Evolutionary conservation across 176 grass and related monocot genomes (phyloP).

Genomic region (Zizania latifolia): DNA sequence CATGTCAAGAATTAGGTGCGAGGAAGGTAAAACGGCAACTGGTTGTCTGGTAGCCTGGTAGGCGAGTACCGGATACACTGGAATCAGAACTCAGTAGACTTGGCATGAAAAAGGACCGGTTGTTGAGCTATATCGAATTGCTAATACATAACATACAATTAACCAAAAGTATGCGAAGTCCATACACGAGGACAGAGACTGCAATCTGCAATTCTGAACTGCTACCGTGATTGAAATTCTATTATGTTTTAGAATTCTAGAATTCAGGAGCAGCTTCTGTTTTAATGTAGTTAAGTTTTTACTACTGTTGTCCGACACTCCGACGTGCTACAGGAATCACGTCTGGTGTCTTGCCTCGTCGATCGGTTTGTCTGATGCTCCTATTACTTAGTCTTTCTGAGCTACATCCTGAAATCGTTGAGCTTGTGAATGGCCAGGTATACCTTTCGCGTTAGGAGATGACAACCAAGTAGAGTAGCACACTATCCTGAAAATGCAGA

Average conservation of each 20-base stretch:
- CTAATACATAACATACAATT: not conserved
- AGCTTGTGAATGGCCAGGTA: not conserved
- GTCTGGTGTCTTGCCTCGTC: too few relatives aligned
- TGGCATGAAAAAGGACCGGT: constrained; percentile 28
- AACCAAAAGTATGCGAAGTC: constrained; percentile 12
- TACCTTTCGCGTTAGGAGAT: not conserved
- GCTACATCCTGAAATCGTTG: not conserved
- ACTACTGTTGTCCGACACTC: too few relatives aligned
- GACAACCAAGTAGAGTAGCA: not conserved
- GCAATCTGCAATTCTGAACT: not conserved
- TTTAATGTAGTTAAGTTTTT: too few relatives aligned
- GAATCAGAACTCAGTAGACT: not conserved
- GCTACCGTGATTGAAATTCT: not conserved
- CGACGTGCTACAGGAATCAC: too few relatives aligned
- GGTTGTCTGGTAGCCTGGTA: not conserved
- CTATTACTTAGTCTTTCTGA: not conserved
- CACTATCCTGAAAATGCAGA: too few relatives aligned
- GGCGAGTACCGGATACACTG: too few relatives aligned
- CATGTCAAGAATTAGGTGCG: constrained; percentile 34
- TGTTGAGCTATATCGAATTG: constrained; percentile 18
- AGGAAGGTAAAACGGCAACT: constrained; percentile 31
- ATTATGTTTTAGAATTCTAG: not conserved
- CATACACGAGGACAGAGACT: not conserved
- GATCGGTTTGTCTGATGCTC: too few relatives aligned
- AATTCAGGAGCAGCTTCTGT: not conserved